Evolutionary conservation across 306 rosid species (phyloP).

Genomic region (Carpinus fangiana): DNA sequence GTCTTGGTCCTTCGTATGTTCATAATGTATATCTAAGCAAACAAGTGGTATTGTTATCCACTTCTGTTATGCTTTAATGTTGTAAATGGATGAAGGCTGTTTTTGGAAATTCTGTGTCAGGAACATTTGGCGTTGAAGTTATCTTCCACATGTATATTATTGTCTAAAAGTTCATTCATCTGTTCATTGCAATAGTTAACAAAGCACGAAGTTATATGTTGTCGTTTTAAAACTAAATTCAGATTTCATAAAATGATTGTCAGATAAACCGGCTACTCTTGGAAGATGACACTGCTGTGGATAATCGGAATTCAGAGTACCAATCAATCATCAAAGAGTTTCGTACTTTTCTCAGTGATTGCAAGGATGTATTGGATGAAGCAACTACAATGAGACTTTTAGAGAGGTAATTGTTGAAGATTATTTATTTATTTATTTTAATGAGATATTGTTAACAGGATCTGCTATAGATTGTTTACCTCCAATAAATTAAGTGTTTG

Average conservation of each 20-base stretch:
- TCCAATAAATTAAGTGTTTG: not conserved
- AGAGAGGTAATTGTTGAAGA: slow-evolving; percentile 56
- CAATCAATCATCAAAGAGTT: slow-evolving; percentile 79
- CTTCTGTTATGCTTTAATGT: slow-evolving; percentile 11
- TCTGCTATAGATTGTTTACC: slow-evolving; percentile 24
- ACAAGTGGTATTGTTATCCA: not conserved
- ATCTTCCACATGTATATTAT: slow-evolving; percentile 19
- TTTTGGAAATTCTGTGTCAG: slow-evolving; percentile 1
- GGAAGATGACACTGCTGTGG: slow-evolving; percentile 85
- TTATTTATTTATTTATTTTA: too few species aligned
- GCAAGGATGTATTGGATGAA: slow-evolving; percentile 93
- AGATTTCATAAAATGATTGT: slow-evolving; percentile 33
- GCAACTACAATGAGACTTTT: slow-evolving; percentile 90
- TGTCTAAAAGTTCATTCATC: not conserved
- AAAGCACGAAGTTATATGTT: slow-evolving; percentile 10
- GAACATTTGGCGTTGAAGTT: slow-evolving; percentile 20
- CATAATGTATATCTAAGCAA: not conserved
- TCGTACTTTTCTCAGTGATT: slow-evolving; percentile 91
- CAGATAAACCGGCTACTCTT: slow-evolving; percentile 89
- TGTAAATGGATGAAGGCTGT: slow-evolving; percentile 4
- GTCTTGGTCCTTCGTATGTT: not conserved
- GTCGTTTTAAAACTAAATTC: slow-evolving; percentile 23
- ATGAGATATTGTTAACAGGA: slow-evolving; percentile 7
- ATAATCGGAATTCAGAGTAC: slow-evolving; percentile 68
- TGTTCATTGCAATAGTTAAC: not conserved